phyloP scores from a whole-genome alignment of 1,284 basidiomycete genomes.

The Ganoderma multipileum region DNA sequence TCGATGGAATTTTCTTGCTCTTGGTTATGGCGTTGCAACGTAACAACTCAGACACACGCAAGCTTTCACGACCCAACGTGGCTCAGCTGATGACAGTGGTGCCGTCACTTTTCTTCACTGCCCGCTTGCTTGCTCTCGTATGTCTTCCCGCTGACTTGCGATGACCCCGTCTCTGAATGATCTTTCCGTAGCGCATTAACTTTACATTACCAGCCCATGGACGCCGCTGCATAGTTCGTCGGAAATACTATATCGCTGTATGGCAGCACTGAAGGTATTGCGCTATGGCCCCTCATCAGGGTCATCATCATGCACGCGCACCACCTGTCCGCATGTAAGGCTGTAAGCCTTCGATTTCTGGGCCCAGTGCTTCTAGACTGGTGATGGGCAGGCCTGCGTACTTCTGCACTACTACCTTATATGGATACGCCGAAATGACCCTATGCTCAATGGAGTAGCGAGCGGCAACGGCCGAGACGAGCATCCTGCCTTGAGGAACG shows the following conservation, averaged over 20 bases:
- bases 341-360: background rate
- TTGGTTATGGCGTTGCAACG: background rate
- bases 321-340: background rate
- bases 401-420: background rate
- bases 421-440: slow-evolving; percentile 1
- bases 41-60: background rate
- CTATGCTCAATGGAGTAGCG: background rate
- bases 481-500: background rate
- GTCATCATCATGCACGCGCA: background rate
- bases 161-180: background rate
- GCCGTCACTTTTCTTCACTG: background rate
- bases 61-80: too few species aligned
- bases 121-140: background rate
- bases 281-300: too few species aligned
- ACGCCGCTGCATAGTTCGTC: too few species aligned
- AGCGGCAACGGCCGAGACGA: background rate
- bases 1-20: background rate
- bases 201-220: background rate
- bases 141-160: background rate
- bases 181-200: background rate
- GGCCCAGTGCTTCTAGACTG: background rate
- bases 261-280: too few species aligned
- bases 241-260: too few species aligned
- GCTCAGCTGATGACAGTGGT: background rate
- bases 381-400: background rate